Evolutionary conservation across 305 asterid species (phyloP).

Genomic region (Fraxinus nigra): DNA sequence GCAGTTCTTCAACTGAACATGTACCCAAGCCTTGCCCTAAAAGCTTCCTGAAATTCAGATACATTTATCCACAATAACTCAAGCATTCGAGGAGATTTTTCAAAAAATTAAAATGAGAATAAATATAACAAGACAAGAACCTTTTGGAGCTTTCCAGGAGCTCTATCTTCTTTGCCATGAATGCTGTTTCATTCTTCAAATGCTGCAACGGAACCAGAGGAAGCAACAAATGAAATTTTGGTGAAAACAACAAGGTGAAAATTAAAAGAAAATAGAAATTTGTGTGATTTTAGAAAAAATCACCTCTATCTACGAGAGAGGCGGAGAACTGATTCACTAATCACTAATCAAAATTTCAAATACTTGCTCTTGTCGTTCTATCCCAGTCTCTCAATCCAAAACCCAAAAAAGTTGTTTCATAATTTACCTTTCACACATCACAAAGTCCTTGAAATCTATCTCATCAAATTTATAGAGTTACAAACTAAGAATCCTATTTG

Average conservation of each 20-base stretch:
- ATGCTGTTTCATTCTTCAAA: constrained; percentile 25
- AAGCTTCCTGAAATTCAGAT: constrained; percentile 44
- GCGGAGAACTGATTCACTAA: background rate
- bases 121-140: background rate
- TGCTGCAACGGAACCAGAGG: constrained; percentile 13
- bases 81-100: background rate
- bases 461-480: background rate
- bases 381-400: background rate
- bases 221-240: background rate
- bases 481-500: background rate
- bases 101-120: background rate
- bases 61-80: background rate
- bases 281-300: background rate
- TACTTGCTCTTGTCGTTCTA: background rate
- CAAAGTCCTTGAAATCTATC: background rate
- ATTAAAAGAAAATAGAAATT: background rate
- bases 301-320: background rate
- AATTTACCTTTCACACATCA: background rate
- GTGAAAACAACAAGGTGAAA: background rate
- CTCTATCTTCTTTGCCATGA: constrained; percentile 27
- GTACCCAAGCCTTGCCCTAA: constrained; percentile 59
- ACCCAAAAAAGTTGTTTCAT: background rate
- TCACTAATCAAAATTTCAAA: background rate
- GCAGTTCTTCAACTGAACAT: constrained; percentile 62
- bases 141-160: constrained; percentile 22